A percentile compares a stretch with the other conserved stretches of the same genome.
Evolutionary conservation across 495 filamentous ascomycete species (phyloP).

Genomic region (Gamarada debralockiae): DNA sequence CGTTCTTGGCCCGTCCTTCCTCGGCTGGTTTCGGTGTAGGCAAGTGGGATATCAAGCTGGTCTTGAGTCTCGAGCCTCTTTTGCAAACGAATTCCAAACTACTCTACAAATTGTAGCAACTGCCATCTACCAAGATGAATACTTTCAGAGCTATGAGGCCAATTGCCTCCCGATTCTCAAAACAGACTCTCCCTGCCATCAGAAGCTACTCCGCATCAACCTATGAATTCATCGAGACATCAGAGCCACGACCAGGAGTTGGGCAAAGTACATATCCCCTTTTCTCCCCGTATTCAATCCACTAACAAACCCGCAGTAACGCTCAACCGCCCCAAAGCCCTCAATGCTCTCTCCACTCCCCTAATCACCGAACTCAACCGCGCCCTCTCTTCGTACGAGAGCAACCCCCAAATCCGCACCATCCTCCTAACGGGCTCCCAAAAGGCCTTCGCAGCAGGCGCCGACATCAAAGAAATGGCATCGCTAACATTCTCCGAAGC

Average conservation of each 20-base stretch:
- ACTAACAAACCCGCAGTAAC: constrained; percentile 57
- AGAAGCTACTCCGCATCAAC: constrained; percentile 54
- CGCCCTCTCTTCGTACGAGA: constrained; percentile 69
- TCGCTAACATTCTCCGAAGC: constrained; percentile 80
- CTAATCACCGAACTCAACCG: constrained; percentile 87
- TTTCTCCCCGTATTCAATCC: constrained; percentile 6
- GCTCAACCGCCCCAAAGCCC: constrained; percentile 90
- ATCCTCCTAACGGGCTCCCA: constrained; percentile 85
- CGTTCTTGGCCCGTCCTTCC: too few relatives aligned
- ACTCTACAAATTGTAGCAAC: not conserved
- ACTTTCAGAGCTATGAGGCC: constrained; percentile 54
- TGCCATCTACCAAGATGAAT: constrained; percentile 41
- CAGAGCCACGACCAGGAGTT: constrained; percentile 81
- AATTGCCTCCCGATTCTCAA: constrained; percentile 52
- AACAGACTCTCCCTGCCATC: constrained; percentile 35
- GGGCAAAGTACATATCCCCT: constrained; percentile 63
- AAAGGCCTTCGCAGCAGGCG: constrained; percentile 91
- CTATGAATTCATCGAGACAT: constrained; percentile 81
- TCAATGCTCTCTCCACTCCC: constrained; percentile 87
- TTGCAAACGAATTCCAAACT: too few relatives aligned
- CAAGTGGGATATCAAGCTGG: constrained; percentile 8
- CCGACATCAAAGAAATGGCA: constrained; percentile 99
- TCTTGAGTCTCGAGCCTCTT: constrained; percentile 1
- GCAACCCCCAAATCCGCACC: constrained; percentile 62
- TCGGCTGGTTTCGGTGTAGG: too few relatives aligned